phyloP scores from a whole-genome alignment of 225 moss, liverwort and hornwort genomes.

The Asterella californica region DNA sequence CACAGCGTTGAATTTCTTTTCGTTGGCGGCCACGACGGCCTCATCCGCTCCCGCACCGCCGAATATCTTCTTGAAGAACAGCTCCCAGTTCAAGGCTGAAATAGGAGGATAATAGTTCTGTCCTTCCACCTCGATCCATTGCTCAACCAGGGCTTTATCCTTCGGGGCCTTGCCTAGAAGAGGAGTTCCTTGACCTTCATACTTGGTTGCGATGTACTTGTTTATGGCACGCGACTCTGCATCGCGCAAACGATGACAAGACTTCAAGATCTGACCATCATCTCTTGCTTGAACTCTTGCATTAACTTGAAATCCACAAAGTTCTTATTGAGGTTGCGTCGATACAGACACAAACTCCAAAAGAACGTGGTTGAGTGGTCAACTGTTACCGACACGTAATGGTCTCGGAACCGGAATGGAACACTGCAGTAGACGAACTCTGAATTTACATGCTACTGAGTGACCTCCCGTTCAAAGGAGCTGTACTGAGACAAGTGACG shows the following conservation, averaged over 20 bases:
- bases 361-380: not conserved
- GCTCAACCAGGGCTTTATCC: conserved; percentile 22
- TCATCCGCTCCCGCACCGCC: not conserved
- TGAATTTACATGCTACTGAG: too few relatives aligned
- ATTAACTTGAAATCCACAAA: not conserved
- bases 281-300: too few relatives aligned
- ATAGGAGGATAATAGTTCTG: conserved; percentile 18
- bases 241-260: not conserved
- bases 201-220: conserved; percentile 21
- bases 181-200: conserved; percentile 21
- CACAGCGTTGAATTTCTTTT: conserved; percentile 2
- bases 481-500: too few relatives aligned
- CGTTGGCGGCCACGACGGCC: not conserved
- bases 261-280: not conserved
- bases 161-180: conserved; percentile 8
- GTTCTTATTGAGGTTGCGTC: not conserved
- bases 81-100: not conserved
- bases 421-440: too few relatives aligned
- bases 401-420: too few relatives aligned
- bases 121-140: conserved; percentile 30
- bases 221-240: conserved; percentile 10
- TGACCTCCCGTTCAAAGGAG: too few relatives aligned
- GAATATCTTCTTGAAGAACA: not conserved
- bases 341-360: not conserved
- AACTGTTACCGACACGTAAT: too few relatives aligned